Percentiles rank a stretch among this genome's conserved stretches.
Conservation (phyloP, 1,284 basidiomycete species). For the Tremellales sp. region DNA sequence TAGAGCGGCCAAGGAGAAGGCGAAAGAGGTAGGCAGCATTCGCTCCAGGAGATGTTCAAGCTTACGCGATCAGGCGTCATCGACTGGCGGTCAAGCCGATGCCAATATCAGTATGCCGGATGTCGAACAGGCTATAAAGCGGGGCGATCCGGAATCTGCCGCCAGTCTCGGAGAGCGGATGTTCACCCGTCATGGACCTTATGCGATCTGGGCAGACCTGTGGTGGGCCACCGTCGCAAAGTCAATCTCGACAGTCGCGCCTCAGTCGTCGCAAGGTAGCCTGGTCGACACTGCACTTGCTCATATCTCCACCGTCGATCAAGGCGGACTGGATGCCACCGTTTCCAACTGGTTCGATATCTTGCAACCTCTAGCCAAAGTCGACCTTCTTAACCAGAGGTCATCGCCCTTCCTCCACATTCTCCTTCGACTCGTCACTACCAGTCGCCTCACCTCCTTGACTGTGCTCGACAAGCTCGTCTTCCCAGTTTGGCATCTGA, state of each 20-base stretch:
- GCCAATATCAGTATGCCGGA: slow-evolving; percentile 26
- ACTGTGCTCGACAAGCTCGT: slow-evolving; percentile 28
- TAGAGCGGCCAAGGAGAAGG: slow-evolving; percentile 14
- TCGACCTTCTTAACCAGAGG: slow-evolving; percentile 24
- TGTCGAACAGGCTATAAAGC: slow-evolving; percentile 19
- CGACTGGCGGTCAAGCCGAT: slow-evolving; percentile 10
- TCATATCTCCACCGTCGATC: slow-evolving; percentile 27
- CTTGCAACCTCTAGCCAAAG: slow-evolving; percentile 7
- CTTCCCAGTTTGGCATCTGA: slow-evolving; percentile 35
- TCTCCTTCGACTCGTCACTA: slow-evolving; percentile 30
- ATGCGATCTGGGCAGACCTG: slow-evolving; percentile 20
- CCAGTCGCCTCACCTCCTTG: slow-evolving; percentile 24
- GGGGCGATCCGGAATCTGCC: slow-evolving; percentile 16
- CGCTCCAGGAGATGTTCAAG: too few relatives aligned
- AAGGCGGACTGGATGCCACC: slow-evolving; percentile 12
- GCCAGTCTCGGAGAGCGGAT: slow-evolving; percentile 23
- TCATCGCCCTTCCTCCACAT: slow-evolving; percentile 16
- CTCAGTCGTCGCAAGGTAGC: slow-evolving; percentile 5
- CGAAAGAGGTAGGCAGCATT: slow-evolving; percentile 19
- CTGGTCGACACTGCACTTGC: slow-evolving; percentile 15
- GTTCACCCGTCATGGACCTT: slow-evolving; percentile 31
- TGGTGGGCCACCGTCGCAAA: slow-evolving; percentile 37
- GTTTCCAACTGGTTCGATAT: slow-evolving; percentile 23
- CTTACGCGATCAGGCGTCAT: too few relatives aligned
- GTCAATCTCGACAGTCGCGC: slow-evolving; percentile 15